Evolutionary conservation across 2,329 filamentous ascomycete species (phyloP).

Genomic region (Hymenoscyphus salicellus): DNA sequence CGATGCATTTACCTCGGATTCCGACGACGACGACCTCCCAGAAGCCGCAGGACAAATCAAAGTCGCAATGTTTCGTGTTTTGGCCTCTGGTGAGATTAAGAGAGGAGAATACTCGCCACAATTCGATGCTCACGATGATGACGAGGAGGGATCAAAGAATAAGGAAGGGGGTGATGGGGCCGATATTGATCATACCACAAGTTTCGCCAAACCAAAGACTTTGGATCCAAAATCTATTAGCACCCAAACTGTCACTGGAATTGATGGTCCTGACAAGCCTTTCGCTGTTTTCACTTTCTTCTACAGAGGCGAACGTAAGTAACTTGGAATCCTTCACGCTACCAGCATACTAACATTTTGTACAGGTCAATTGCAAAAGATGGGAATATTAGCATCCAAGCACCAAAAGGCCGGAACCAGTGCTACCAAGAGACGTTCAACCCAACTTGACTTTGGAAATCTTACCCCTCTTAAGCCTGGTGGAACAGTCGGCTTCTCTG

Average conservation of each 20-base stretch:
- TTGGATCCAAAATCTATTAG: conserved; percentile 96
- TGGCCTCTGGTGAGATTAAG: conserved; percentile 95
- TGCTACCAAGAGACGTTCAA: conserved; percentile 72
- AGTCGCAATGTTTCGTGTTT: conserved; percentile 89
- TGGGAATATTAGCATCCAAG: conserved; percentile 81
- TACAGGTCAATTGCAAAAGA: conserved; percentile 88
- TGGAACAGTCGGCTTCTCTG: conserved; percentile 86
- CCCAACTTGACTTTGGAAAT: conserved; percentile 79
- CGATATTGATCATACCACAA: conserved; percentile 94
- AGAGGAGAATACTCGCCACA: conserved; percentile 97
- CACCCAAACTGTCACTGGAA: conserved; percentile 97
- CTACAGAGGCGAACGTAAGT: conserved; percentile 90
- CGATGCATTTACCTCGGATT: conserved; percentile 73
- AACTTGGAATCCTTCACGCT: neutral
- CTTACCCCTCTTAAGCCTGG: conserved; percentile 79
- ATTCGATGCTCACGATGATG: conserved; percentile 94
- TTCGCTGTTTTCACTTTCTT: conserved; percentile 98
- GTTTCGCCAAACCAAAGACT: conserved; percentile 94
- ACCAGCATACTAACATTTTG: conserved; percentile 18
- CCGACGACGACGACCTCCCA: conserved; percentile 77
- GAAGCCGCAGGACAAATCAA: conserved; percentile 98
- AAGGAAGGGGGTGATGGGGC: conserved; percentile 61
- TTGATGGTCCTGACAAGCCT: conserved; percentile 91
- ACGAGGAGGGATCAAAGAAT: conserved; percentile 58
- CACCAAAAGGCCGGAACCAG: conserved; percentile 56